phyloP scores from a whole-genome alignment of 441 rosid genomes.

The Rhodomyrtus psidioides region DNA sequence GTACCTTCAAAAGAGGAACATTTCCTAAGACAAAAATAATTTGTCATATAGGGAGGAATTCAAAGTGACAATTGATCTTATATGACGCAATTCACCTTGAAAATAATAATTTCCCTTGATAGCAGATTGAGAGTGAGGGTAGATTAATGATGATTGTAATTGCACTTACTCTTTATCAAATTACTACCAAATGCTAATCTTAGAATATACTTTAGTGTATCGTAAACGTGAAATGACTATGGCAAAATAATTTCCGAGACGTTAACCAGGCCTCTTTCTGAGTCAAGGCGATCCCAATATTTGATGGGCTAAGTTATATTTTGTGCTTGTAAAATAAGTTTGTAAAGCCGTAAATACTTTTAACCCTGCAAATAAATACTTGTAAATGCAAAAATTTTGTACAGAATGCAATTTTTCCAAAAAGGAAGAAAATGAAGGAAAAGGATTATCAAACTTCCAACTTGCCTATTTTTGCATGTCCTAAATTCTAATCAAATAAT shows the following conservation, averaged over 20 bases:
- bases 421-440: background rate
- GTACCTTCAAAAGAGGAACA: background rate
- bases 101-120: background rate
- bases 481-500: background rate
- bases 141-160: background rate
- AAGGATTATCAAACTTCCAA: background rate
- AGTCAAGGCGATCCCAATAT: no score
- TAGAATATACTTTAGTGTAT: background rate
- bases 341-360: background rate
- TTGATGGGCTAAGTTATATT: background rate
- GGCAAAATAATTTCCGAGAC: background rate
- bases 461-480: background rate
- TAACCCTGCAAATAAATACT: background rate
- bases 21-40: background rate
- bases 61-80: background rate
- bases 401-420: background rate
- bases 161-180: background rate
- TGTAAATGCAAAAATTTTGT: background rate
- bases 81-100: background rate
- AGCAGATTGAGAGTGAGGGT: background rate
- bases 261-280: background rate
- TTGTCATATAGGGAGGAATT: no score
- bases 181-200: background rate
- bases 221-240: background rate
- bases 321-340: background rate